Percentiles rank a stretch among this genome's conserved stretches.
Conservation (phyloP, 768 basidiomycete species). For the Holtermannia corniformis region DNA sequence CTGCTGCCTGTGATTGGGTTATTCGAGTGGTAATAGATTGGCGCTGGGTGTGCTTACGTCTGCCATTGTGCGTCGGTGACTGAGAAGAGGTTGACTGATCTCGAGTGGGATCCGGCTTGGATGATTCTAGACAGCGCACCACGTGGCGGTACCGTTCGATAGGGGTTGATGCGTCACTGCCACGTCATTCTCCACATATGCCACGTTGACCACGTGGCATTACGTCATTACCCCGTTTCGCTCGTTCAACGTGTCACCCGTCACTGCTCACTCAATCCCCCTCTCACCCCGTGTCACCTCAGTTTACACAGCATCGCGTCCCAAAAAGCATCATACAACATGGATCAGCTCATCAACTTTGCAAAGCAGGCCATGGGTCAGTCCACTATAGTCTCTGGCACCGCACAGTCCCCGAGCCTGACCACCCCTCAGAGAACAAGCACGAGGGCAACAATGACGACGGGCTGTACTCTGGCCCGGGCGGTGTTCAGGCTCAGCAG, state of each 20-base stretch:
- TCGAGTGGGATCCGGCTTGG: too few species aligned
- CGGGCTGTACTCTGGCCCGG: not conserved
- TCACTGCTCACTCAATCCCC: not conserved
- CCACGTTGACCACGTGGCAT: too few species aligned
- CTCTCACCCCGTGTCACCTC: not conserved
- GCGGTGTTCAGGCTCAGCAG: conserved; percentile 1
- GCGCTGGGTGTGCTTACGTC: not conserved
- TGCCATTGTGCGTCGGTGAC: not conserved
- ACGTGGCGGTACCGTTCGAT: not conserved
- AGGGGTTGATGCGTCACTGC: too few species aligned
- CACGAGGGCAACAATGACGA: not conserved
- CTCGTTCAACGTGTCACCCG: not conserved
- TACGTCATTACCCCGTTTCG: too few species aligned
- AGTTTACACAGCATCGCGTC: not conserved
- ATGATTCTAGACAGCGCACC: not conserved
- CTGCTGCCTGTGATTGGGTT: conserved; percentile 45
- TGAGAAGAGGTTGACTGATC: not conserved
- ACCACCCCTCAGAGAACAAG: not conserved
- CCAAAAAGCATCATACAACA: not conserved
- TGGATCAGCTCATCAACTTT: not conserved
- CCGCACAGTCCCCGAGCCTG: not conserved
- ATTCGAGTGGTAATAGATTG: too few species aligned
- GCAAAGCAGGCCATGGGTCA: not conserved
- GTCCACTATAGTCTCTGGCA: too few species aligned
- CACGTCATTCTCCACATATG: not conserved